Percentiles rank a stretch among this genome's conserved stretches.
Evolutionary conservation across 23 red algal genomes (phyloP).

Genomic region (Pyropia yezoensis): DNA sequence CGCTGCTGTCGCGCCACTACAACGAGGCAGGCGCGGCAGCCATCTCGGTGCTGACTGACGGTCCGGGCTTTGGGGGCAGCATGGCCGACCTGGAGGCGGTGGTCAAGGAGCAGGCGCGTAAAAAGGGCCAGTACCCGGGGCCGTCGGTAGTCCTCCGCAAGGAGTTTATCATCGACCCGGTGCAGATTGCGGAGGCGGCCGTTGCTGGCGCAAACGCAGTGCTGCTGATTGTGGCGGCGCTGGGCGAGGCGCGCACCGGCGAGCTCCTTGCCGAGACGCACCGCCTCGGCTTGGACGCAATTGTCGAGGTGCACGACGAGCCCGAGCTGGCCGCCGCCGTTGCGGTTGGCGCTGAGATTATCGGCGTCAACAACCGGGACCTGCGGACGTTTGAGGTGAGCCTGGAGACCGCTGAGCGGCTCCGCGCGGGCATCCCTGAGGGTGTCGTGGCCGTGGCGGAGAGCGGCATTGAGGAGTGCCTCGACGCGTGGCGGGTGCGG

Average conservation of each 20-base stretch:
- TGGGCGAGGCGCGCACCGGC: conserved; percentile 51
- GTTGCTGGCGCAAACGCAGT: conserved; percentile 75
- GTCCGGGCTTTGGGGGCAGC: conserved; percentile 78
- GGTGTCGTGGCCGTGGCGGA: conserved; percentile 78
- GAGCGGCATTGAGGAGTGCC: conserved; percentile 72
- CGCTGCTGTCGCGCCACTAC: conserved; percentile 58
- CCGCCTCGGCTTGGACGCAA: conserved; percentile 64
- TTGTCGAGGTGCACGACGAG: conserved; percentile 95
- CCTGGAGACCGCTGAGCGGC: conserved; percentile 41
- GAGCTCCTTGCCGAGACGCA: conserved; percentile 68
- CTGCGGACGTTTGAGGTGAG: conserved; percentile 76
- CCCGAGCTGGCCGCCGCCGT: conserved; percentile 69
- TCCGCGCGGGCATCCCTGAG: conserved; percentile 49
- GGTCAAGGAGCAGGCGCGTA: conserved; percentile 44
- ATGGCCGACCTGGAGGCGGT: conserved; percentile 75
- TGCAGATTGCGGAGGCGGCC: conserved; percentile 97
- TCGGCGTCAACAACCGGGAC: conserved; percentile 88
- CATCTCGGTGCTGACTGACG: conserved; percentile 93
- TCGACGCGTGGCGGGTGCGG: conserved; percentile 86
- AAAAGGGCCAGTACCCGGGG: conserved; percentile 68
- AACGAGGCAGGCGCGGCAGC: conserved; percentile 79
- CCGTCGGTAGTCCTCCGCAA: conserved; percentile 89
- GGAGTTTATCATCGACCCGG: conserved; percentile 96
- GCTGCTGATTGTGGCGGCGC: conserved; percentile 85
- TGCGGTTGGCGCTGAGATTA: conserved; percentile 71